Conservation (phyloP, 306 rosid genomes). For the Fragaria vesca region DNA sequence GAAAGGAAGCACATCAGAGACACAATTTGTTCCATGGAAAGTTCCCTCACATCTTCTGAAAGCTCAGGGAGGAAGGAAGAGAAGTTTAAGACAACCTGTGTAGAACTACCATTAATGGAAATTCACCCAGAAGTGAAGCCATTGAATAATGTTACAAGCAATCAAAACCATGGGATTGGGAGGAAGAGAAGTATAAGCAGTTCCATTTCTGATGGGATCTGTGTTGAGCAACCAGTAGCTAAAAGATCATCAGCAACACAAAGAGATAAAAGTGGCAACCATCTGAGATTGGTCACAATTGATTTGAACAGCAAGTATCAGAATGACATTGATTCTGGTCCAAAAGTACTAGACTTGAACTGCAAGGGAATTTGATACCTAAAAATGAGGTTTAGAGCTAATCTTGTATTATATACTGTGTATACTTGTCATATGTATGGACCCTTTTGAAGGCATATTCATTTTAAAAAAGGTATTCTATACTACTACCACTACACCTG, state of each 20-base stretch:
- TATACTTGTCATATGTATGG: slow-evolving; percentile 42
- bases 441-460: slow-evolving; percentile 41
- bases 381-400: slow-evolving; percentile 27
- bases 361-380: slow-evolving; percentile 28
- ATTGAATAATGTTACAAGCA: slow-evolving; percentile 25
- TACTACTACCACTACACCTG: neutral
- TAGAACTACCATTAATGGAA: slow-evolving; percentile 49
- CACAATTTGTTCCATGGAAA: slow-evolving; percentile 68
- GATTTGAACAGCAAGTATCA: slow-evolving; percentile 72
- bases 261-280: slow-evolving; percentile 25
- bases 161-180: slow-evolving; percentile 30
- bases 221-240: slow-evolving; percentile 46
- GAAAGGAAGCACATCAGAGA: slow-evolving; percentile 55
- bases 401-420: slow-evolving; percentile 41
- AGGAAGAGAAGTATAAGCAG: slow-evolving; percentile 56
- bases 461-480: slow-evolving; percentile 36
- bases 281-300: slow-evolving; percentile 36
- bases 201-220: slow-evolving; percentile 41
- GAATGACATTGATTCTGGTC: slow-evolving; percentile 50
- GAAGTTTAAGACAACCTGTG: slow-evolving; percentile 29
- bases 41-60: slow-evolving; percentile 83
- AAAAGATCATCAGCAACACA: slow-evolving; percentile 39
- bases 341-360: slow-evolving; percentile 62
- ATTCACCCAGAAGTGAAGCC: slow-evolving; percentile 33
- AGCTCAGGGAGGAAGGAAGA: slow-evolving; percentile 61